These are phyloP conservation scores for Neonectria sp. DNA, from an alignment of 2,329 filamentous ascomycete species.

Conservation along the genomic window DNA sequence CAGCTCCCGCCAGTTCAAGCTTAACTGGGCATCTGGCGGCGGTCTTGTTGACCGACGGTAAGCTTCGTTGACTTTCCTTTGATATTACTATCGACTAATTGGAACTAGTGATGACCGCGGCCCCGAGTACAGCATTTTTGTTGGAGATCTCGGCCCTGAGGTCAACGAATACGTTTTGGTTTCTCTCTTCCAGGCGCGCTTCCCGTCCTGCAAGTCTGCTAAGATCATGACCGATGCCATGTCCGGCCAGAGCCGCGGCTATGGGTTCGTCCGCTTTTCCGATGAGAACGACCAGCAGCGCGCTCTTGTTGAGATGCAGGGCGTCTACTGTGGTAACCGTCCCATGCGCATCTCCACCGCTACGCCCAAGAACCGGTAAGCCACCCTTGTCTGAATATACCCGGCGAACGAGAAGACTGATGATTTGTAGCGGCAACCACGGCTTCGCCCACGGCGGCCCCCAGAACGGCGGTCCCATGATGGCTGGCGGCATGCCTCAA, in stretches of 20 bases:
- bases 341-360: constrained; percentile 99
- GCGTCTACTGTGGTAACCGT: constrained; percentile 97
- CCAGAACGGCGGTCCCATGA: constrained; percentile 62
- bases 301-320: constrained; percentile 97
- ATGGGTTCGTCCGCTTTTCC: constrained; percentile 97
- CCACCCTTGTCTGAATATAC: not conserved
- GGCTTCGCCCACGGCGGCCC: constrained; percentile 60
- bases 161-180: constrained; percentile 99
- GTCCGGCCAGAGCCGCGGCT: constrained; percentile 96
- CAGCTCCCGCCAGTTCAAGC: constrained; percentile 95
- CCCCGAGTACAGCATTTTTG: constrained; percentile 97
- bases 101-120: constrained; percentile 89
- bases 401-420: constrained; percentile 24
- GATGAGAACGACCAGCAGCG: constrained; percentile 97
- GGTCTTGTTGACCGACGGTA: constrained; percentile 94
- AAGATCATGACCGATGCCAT: constrained; percentile 99
- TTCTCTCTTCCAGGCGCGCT: constrained; percentile 96
- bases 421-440: constrained; percentile 53
- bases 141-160: constrained; percentile 96
- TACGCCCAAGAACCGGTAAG: constrained; percentile 90
- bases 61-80: constrained; percentile 47
- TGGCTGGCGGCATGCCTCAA: constrained; percentile 59
- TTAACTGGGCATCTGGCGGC: constrained; percentile 99
- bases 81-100: constrained; percentile 10
- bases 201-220: constrained; percentile 97